Evolutionary conservation across 169 alveolate species (phyloP).

Genomic region (Toxoplasma gondii): DNA sequence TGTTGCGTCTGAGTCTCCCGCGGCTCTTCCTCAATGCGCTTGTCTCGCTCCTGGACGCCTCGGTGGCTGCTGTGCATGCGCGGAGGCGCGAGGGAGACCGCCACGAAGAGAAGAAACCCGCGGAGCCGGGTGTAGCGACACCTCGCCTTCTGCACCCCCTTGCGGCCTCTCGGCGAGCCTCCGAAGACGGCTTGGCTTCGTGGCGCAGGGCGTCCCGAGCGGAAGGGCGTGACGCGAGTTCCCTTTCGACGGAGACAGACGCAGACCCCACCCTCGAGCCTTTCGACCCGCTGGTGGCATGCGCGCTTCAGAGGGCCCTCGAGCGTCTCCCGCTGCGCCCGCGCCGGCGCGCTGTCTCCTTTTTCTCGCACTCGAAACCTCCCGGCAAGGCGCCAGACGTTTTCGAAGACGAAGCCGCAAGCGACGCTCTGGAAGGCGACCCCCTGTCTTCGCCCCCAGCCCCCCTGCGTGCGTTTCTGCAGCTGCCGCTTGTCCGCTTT

Average conservation of each 20-base stretch:
- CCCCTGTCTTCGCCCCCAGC: background rate
- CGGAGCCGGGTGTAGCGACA: background rate
- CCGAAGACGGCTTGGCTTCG: background rate
- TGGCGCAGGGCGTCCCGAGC: background rate
- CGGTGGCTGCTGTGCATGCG: constrained; percentile 28
- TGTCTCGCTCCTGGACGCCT: background rate
- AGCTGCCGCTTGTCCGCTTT: background rate
- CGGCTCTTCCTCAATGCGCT: background rate
- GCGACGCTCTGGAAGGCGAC: no score
- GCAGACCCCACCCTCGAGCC: background rate
- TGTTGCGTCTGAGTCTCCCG: background rate
- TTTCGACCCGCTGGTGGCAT: background rate
- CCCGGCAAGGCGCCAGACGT: no score
- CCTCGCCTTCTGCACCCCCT: background rate
- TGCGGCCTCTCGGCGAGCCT: background rate
- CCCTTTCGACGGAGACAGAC: background rate
- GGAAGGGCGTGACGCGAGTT: background rate
- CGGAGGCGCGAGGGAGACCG: background rate
- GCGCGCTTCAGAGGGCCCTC: background rate
- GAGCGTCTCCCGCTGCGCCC: background rate
- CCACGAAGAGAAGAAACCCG: background rate
- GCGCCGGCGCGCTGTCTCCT: no score
- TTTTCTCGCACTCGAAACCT: no score
- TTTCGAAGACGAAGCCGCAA: no score
- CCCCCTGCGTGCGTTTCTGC: background rate